phyloP scores from a whole-genome alignment of 805 yeast species.

The Ogataea pignaliae region DNA sequence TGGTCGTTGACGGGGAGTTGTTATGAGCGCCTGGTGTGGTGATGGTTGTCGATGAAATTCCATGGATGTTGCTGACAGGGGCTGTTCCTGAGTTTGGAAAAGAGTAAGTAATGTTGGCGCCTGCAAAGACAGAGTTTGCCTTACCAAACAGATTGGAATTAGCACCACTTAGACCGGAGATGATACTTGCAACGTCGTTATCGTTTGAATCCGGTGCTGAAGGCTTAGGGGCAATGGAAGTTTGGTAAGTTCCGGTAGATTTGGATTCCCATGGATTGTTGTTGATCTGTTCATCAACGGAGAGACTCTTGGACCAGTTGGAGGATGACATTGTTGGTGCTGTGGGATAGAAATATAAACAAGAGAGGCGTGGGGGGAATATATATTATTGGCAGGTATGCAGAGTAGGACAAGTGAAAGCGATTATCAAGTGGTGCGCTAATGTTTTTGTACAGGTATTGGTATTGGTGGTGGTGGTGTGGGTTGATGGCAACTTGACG shows the following conservation, averaged over 20 bases:
- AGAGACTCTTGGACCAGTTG: slow-evolving; percentile 6
- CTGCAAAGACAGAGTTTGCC: slow-evolving; percentile 24
- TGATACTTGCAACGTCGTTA: slow-evolving; percentile 30
- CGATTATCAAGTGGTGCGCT: no score
- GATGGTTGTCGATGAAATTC: no score
- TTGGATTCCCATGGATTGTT: slow-evolving; percentile 27
- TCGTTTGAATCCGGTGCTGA: slow-evolving; percentile 14
- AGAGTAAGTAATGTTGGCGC: slow-evolving; percentile 9
- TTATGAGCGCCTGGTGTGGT: no score
- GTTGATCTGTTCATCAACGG: slow-evolving; percentile 25
- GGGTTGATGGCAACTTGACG: no score
- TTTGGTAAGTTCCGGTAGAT: slow-evolving; percentile 17
- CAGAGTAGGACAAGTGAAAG: no score
- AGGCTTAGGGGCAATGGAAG: slow-evolving; percentile 18
- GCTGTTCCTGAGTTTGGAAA: slow-evolving; percentile 6
- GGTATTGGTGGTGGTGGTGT: no score
- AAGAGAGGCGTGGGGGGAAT: no score
- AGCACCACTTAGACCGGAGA: slow-evolving; percentile 27
- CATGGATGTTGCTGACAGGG: slow-evolving; percentile 1
- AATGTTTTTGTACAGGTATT: no score
- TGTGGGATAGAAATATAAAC: no score
- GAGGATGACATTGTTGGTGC: background rate
- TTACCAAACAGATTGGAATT: slow-evolving; percentile 20
- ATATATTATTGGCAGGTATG: no score
- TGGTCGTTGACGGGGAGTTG: slow-evolving; percentile 5